Conservation (phyloP, 2,329 filamentous ascomycete genomes). For the Aspergillus pseudoviridinutans region DNA sequence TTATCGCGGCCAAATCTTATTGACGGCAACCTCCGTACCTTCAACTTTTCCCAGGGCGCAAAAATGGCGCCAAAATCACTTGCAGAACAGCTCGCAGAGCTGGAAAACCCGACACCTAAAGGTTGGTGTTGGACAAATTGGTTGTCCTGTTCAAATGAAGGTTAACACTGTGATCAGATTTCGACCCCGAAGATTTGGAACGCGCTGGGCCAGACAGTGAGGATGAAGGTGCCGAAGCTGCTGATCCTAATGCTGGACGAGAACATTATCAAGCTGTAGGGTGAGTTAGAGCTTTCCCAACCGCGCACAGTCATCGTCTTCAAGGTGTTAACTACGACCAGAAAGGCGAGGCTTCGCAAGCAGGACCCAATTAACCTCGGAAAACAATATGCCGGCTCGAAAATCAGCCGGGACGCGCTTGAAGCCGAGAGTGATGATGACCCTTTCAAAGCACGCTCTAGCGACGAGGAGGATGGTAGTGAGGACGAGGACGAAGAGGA, state of each 20-base stretch:
- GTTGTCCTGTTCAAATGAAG: not conserved
- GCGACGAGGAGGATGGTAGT: constrained; percentile 33
- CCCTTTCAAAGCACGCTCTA: constrained; percentile 34
- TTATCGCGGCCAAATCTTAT: constrained; percentile 13
- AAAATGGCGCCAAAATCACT: constrained; percentile 50
- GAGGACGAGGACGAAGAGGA: constrained; percentile 21
- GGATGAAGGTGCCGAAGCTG: constrained; percentile 48
- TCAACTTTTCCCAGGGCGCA: constrained; percentile 4
- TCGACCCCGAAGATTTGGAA: constrained; percentile 70
- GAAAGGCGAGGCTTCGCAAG: constrained; percentile 78
- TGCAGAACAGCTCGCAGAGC: constrained; percentile 58
- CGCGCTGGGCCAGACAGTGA: constrained; percentile 55
- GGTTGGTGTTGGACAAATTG: constrained; percentile 43
- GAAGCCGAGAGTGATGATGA: constrained; percentile 54
- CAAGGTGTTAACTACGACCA: constrained; percentile 27
- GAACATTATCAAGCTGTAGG: constrained; percentile 84
- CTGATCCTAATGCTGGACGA: constrained; percentile 56
- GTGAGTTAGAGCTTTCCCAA: constrained; percentile 36
- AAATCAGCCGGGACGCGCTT: constrained; percentile 66
- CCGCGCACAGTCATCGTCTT: not conserved
- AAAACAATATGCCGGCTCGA: constrained; percentile 73
- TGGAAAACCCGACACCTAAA: constrained; percentile 58
- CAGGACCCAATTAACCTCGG: constrained; percentile 67
- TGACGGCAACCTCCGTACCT: constrained; percentile 10
- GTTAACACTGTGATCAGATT: constrained; percentile 52